Percentiles rank a stretch among this genome's conserved stretches.
phyloP scores from a whole-genome alignment of 2,329 filamentous ascomycete genomes.

The Mycosphaerella arachidis region DNA sequence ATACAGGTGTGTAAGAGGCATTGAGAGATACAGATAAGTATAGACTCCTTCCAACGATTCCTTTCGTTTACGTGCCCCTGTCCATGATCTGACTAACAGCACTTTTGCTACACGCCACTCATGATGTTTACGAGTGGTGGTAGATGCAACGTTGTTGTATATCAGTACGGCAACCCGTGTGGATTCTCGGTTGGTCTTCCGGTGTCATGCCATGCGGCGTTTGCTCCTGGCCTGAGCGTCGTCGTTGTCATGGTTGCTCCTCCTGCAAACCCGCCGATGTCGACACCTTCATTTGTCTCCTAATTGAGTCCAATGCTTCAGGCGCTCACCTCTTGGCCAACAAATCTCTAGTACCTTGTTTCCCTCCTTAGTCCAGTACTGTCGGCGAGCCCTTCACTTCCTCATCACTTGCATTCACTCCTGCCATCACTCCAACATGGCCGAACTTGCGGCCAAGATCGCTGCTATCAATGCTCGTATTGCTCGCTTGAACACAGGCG shows the following conservation, averaged over 20 bases:
- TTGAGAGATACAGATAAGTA: conserved; percentile 2
- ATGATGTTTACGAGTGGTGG: too few relatives aligned
- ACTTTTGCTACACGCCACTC: too few relatives aligned
- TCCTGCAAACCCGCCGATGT: too few relatives aligned
- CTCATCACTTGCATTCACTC: too few relatives aligned
- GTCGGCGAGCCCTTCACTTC: too few relatives aligned
- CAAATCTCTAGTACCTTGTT: too few relatives aligned
- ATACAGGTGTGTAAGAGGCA: neutral
- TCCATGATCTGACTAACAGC: neutral
- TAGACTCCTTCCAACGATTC: neutral
- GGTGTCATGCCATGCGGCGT: too few relatives aligned
- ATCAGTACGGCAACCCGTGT: neutral
- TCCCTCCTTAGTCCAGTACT: too few relatives aligned
- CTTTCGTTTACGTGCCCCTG: neutral
- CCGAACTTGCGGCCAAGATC: neutral
- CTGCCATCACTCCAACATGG: neutral
- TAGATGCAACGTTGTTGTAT: neutral
- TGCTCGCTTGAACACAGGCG: neutral
- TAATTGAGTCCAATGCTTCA: too few relatives aligned
- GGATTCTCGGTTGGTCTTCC: too few relatives aligned
- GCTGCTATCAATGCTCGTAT: neutral
- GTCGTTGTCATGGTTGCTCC: neutral
- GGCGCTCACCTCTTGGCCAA: too few relatives aligned
- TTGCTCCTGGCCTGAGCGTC: neutral
- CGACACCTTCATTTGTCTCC: too few relatives aligned